These are phyloP conservation scores for Fusarium chaquense DNA, from an alignment of 2,329 filamentous ascomycete genomes.

Conservation along the genomic window DNA sequence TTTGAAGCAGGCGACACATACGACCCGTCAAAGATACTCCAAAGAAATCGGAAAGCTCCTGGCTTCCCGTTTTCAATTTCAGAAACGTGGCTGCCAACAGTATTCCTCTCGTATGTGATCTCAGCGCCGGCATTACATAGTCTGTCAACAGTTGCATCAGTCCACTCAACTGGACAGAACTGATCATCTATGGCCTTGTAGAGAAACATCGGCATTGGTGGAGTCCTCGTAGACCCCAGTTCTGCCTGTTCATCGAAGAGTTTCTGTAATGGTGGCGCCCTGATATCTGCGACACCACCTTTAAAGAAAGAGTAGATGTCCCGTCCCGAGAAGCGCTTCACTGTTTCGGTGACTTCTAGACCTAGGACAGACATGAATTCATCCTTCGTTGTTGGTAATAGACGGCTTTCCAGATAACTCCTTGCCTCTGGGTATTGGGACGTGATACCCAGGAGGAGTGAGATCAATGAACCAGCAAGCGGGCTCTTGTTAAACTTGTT, in stretches of 20 bases:
- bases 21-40: slow-evolving; percentile 27
- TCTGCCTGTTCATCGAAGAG: slow-evolving; percentile 49
- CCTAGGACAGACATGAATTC: slow-evolving; percentile 22
- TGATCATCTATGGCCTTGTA: slow-evolving; percentile 64
- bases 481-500: slow-evolving; percentile 30
- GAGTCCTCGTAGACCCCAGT: slow-evolving; percentile 54
- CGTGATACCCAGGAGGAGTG: slow-evolving; percentile 35
- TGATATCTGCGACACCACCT: slow-evolving; percentile 43
- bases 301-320: slow-evolving; percentile 50
- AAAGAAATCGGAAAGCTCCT: slow-evolving; percentile 23
- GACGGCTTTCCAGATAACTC: slow-evolving; percentile 23
- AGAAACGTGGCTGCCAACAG: slow-evolving; percentile 55
- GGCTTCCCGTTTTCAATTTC: slow-evolving; percentile 40
- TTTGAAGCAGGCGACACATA: slow-evolving; percentile 23
- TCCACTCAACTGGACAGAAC: slow-evolving; percentile 57
- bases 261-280: slow-evolving; percentile 29
- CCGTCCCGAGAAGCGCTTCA: slow-evolving; percentile 35
- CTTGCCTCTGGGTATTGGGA: slow-evolving; percentile 33
- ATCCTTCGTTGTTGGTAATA: slow-evolving; percentile 11
- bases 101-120: slow-evolving; percentile 60
- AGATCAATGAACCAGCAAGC: slow-evolving; percentile 24
- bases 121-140: slow-evolving; percentile 57
- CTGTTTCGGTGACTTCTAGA: slow-evolving; percentile 22
- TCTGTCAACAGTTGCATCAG: slow-evolving; percentile 56
- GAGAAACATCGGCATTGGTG: slow-evolving; percentile 61